A percentile compares a stretch with the other conserved stretches of the same genome.
Evolutionary conservation across 768 basidiomycete genomes (phyloP).

Genomic region (Exsudoporus frostii): DNA sequence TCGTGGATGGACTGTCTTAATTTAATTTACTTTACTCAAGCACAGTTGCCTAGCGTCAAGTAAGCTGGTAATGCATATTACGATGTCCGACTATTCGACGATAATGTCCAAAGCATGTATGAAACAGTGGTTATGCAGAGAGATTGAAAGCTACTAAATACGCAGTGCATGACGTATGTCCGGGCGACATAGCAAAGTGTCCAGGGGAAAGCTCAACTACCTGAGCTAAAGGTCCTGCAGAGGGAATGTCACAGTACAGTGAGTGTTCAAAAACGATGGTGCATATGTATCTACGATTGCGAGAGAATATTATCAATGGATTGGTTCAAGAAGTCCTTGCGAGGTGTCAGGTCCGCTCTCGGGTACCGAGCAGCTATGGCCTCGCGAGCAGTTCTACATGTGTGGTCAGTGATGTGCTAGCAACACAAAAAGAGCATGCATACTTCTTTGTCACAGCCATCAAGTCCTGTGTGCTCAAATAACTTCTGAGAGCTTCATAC

Average conservation of each 20-base stretch:
- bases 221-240: conserved; percentile 5
- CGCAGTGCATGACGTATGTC: conserved; percentile 7
- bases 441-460: conserved; percentile 74
- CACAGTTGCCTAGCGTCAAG: background rate
- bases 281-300: conserved; percentile 38
- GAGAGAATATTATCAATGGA: conserved; percentile 66
- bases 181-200: conserved; percentile 7
- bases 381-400: conserved; percentile 54
- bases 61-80: conserved; percentile 6
- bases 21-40: background rate
- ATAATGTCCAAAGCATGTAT: conserved; percentile 10
- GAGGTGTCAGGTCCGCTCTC: conserved; percentile 54
- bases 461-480: conserved; percentile 62
- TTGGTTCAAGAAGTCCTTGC: conserved; percentile 64
- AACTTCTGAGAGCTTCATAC: conserved; percentile 50
- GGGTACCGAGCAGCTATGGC: conserved; percentile 63
- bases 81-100: conserved; percentile 10
- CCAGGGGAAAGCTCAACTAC: background rate
- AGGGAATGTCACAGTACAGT: background rate
- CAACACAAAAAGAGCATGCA: conserved; percentile 15
- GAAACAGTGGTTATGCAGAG: conserved; percentile 5
- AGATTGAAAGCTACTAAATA: conserved; percentile 3
- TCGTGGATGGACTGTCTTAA: background rate
- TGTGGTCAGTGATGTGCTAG: conserved; percentile 3
- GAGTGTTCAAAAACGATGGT: conserved; percentile 5